Base-by-base conservation (phyloP, 805 yeast species). In the Cyberlindnera saturnus region DNA sequence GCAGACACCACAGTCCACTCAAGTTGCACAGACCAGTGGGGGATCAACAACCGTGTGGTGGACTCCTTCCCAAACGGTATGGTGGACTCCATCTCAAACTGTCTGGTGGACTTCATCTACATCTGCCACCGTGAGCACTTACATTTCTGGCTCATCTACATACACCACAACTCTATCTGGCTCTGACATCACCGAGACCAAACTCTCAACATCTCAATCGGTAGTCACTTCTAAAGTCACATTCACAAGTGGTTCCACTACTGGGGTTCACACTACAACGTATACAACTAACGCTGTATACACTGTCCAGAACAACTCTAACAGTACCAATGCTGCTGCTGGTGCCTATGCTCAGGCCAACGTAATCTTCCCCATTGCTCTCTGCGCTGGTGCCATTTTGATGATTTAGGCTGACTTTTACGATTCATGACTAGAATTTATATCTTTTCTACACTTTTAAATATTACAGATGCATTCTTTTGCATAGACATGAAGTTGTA, bases 31-130 rank as follows among this genome's bases (percentile, higher is more conserved):
- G 6, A 32, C 39, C 11, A 23, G 2, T 23, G 32, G 39, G 10
- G 42, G 32, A 20, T 43, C 53, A 8, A 46, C 57, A 3, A 47
- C 60, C 5, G 46, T 46, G n/a, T 52, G 52, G 51, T 48, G 52
- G 50, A 47, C 57, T 14, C 42, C 48, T n/a, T 38, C 38, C 9
- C 17, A 18, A 1, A 41, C 55, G 5, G 39, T 38, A n/a, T 35
- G 51, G 45, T 44, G 51, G 42, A 45, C 52, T 6, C 38, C 49
- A 32, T 34, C 46, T 6, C 38, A 42, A 7, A 46, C 44, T 11
- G 46, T 38, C 18, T 46, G 49, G 49, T 46, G 49, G 50, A 46
- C 47, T 4, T 45, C 43, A 18, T 38, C 39, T 10, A 36, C 43
- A 28, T 19, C 41, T 26, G 15, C 36, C 11, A n/a, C 34, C 19